Evolutionary conservation across 2,329 filamentous ascomycete species (phyloP).

Genomic region (Paecilomyces dactylethromorphus): DNA sequence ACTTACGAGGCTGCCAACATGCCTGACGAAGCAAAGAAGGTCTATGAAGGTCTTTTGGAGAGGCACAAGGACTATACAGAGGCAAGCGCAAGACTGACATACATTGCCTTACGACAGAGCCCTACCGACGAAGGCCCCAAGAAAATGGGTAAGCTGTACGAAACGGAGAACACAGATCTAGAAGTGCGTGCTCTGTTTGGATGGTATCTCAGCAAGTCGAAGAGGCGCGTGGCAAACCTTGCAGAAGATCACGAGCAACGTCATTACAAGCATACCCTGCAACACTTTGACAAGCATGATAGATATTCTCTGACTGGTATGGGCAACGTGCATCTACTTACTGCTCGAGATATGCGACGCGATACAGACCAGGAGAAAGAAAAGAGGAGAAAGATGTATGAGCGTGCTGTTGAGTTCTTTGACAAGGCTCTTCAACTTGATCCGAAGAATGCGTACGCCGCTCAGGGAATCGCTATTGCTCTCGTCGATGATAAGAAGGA

Average conservation of each 20-base stretch:
- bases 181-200: constrained; percentile 91
- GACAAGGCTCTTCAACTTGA: constrained; percentile 96
- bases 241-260: constrained; percentile 86
- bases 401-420: constrained; percentile 94
- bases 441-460: constrained; percentile 89
- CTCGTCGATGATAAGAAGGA: constrained; percentile 93
- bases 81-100: constrained; percentile 79
- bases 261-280: constrained; percentile 93
- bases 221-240: constrained; percentile 73
- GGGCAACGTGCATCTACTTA: constrained; percentile 87
- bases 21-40: constrained; percentile 73
- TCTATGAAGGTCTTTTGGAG: constrained; percentile 78
- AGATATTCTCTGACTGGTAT: constrained; percentile 94
- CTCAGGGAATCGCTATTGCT: constrained; percentile 91
- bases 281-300: constrained; percentile 94
- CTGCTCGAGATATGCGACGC: constrained; percentile 89
- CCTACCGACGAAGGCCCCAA: constrained; percentile 83
- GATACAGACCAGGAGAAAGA: constrained; percentile 86
- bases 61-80: constrained; percentile 91
- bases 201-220: constrained; percentile 87
- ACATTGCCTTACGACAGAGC: constrained; percentile 75
- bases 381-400: constrained; percentile 79
- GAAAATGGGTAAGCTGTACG: constrained; percentile 76
- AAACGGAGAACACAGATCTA: constrained; percentile 74
- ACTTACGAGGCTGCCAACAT: constrained; percentile 84